A percentile compares a stretch with the other conserved stretches of the same genome.
Evolutionary conservation across 2,329 filamentous ascomycete species (phyloP).

Genomic region (Torrubiella hemipterigena): DNA sequence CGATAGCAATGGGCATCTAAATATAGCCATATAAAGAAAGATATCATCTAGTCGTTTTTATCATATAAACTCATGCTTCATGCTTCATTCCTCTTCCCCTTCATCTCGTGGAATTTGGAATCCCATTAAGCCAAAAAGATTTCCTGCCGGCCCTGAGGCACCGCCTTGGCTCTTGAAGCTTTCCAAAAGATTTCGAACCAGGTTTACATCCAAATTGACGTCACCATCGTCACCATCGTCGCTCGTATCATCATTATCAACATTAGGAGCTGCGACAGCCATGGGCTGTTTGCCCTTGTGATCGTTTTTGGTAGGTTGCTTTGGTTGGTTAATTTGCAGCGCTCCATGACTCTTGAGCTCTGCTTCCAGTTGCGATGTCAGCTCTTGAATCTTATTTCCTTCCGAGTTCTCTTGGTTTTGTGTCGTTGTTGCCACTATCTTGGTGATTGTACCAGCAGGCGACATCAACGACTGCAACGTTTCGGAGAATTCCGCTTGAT

Average conservation of each 20-base stretch:
- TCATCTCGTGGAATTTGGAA: conserved; percentile 72
- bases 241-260: too few species aligned
- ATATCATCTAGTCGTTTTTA: conserved; percentile 3
- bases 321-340: conserved; percentile 36
- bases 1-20: too few species aligned
- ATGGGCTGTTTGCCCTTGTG: conserved; percentile 6
- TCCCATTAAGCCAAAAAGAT: conserved; percentile 78
- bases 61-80: conserved; percentile 4
- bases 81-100: too few species aligned
- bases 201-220: conserved; percentile 70
- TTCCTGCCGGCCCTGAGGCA: conserved; percentile 73
- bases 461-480: conserved; percentile 95
- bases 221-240: conserved; percentile 44
- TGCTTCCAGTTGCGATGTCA: conserved; percentile 59
- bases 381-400: conserved; percentile 48
- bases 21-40: background rate
- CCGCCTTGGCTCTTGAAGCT: conserved; percentile 87
- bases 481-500: conserved; percentile 71
- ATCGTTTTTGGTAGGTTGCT: conserved; percentile 7
- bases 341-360: conserved; percentile 61
- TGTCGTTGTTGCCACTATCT: background rate
- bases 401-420: conserved; percentile 21
- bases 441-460: conserved; percentile 23
- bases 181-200: conserved; percentile 83
- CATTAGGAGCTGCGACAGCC: too few species aligned